phyloP scores from a whole-genome alignment of 176 grass and related monocot species.

The Oryza meridionalis region DNA sequence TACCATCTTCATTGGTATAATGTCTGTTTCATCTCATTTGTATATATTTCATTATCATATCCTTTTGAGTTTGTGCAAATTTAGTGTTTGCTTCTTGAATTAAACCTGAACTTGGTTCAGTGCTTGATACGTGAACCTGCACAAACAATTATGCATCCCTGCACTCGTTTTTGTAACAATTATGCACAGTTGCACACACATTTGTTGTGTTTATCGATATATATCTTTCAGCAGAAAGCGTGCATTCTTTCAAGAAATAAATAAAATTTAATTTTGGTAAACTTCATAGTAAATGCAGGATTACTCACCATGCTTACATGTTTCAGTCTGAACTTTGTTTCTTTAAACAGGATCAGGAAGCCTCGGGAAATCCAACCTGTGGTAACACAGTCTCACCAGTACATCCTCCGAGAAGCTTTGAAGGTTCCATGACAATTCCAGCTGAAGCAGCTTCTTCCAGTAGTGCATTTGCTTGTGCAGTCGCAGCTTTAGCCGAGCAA shows the following conservation, averaged over 20 bases:
- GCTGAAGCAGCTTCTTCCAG: conserved; percentile 49
- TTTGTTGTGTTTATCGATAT: neutral
- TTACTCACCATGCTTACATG: conserved; percentile 5
- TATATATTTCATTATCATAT: too few relatives aligned
- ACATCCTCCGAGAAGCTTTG: conserved; percentile 31
- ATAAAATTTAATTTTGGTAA: neutral
- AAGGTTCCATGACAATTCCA: neutral
- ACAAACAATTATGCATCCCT: neutral
- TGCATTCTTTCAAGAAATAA: neutral
- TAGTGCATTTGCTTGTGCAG: conserved; percentile 69
- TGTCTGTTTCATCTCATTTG: neutral
- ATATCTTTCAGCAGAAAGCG: neutral
- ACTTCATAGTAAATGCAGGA: neutral
- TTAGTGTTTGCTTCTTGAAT: neutral
- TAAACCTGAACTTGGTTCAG: neutral
- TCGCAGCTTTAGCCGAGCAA: conserved; percentile 81
- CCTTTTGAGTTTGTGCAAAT: too few relatives aligned
- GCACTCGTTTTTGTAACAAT: neutral
- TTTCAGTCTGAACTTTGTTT: conserved; percentile 14
- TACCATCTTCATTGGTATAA: neutral
- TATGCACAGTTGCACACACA: neutral
- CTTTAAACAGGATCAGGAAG: conserved; percentile 74
- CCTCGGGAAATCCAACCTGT: conserved; percentile 38
- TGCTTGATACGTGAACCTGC: neutral
- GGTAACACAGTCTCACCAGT: conserved; percentile 16